phyloP scores from a whole-genome alignment of 2,329 filamentous ascomycete genomes.

The Nigrospora oryzae region DNA sequence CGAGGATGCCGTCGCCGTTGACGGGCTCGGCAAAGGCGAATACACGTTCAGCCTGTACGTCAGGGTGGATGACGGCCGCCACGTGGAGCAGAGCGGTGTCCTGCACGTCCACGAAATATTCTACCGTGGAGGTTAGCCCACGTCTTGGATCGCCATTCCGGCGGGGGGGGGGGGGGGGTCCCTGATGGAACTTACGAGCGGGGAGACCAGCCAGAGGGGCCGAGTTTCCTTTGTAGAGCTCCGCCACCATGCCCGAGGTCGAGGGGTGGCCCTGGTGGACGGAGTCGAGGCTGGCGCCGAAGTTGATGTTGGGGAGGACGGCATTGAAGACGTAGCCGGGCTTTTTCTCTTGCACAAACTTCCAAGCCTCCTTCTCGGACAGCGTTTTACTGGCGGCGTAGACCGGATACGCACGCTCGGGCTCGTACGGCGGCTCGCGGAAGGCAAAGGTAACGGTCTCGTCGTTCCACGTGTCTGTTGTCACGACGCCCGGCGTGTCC shows the following conservation, averaged over 20 bases:
- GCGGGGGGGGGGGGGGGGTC: not conserved
- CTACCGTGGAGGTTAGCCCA: constrained; percentile 16
- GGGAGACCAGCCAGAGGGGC: constrained; percentile 1
- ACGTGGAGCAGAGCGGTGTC: constrained; percentile 44
- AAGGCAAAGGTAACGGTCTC: constrained; percentile 7
- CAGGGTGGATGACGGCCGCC: constrained; percentile 35
- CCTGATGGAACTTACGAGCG: constrained; percentile 4
- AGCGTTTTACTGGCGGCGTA: constrained; percentile 35
- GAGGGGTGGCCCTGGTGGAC: constrained; percentile 17
- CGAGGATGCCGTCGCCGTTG: constrained; percentile 33
- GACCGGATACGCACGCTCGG: constrained; percentile 11
- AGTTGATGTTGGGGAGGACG: constrained; percentile 18
- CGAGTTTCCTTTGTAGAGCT: constrained; percentile 4
- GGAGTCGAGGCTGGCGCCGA: constrained; percentile 19
- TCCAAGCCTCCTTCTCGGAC: constrained; percentile 41
- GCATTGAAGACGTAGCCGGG: constrained; percentile 37
- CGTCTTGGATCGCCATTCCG: not conserved
- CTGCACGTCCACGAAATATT: constrained; percentile 35
- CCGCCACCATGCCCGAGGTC: constrained; percentile 20
- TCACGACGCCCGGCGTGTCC: constrained; percentile 6
- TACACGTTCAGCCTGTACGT: constrained; percentile 38
- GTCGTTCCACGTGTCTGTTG: constrained; percentile 12
- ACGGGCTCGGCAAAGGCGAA: constrained; percentile 41
- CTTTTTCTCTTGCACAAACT: constrained; percentile 29
- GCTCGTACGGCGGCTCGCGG: constrained; percentile 10